phyloP scores from a whole-genome alignment of 202 grass and related monocot genomes.

The Dendrocalamus latiflorus region DNA sequence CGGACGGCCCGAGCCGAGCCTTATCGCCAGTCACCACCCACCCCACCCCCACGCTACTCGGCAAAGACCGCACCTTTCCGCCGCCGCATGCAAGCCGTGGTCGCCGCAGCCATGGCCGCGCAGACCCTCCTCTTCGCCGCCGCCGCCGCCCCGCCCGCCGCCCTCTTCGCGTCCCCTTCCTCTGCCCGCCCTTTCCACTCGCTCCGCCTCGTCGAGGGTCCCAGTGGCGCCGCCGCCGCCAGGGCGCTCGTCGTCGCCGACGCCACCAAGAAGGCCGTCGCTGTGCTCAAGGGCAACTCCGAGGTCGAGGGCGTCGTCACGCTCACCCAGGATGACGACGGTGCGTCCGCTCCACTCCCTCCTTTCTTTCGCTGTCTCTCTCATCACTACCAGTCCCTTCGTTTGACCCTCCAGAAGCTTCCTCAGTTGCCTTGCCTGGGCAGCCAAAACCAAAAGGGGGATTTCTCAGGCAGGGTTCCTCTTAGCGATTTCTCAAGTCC shows the following conservation, averaged over 20 bases:
- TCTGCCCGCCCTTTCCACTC: conserved; percentile 77
- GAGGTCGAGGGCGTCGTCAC: conserved; percentile 78
- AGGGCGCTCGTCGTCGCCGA: conserved; percentile 49
- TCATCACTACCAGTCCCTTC: no score
- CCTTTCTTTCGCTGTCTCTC: no score
- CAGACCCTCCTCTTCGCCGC: conserved; percentile 44
- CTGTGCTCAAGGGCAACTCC: conserved; percentile 81
- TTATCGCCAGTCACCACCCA: conserved; percentile 1
- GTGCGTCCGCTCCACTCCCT: conserved; percentile 10
- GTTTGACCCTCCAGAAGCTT: background rate
- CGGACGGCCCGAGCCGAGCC: no score
- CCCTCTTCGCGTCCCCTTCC: conserved; percentile 32
- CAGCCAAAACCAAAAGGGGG: background rate
- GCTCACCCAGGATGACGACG: conserved; percentile 67
- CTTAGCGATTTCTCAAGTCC: background rate
- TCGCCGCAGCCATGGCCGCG: conserved; percentile 53
- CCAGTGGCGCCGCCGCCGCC: background rate
- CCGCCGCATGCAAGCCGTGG: conserved; percentile 13
- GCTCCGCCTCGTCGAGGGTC: conserved; percentile 14
- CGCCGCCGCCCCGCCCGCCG: background rate
- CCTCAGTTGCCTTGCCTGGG: background rate
- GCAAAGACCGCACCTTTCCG: background rate
- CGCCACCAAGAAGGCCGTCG: conserved; percentile 74
- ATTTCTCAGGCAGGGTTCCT: background rate
- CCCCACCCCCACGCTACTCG: background rate